A percentile compares a stretch with the other conserved stretches of the same genome.
These are phyloP conservation scores for Irpex rosettiformis DNA, from an alignment of 1,284 basidiomycete genomes.

Conservation along the genomic window DNA sequence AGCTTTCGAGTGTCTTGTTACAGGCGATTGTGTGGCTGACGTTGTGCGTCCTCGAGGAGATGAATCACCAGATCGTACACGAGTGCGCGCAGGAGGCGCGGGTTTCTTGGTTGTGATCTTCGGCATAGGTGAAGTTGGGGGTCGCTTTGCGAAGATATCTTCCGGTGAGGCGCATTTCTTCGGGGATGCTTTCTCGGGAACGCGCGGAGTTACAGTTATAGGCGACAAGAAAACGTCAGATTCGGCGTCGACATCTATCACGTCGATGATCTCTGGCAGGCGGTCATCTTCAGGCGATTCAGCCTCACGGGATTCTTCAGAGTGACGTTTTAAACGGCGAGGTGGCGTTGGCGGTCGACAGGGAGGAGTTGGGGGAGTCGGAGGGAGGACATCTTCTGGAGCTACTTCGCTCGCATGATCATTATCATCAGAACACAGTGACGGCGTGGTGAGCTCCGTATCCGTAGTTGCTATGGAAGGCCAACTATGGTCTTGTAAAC, in stretches of 20 bases:
- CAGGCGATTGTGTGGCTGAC: not conserved
- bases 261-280: conserved; percentile 13
- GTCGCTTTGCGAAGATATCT: conserved; percentile 52
- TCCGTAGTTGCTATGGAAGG: conserved; percentile 24
- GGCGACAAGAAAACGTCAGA: not conserved
- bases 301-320: not conserved
- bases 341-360: conserved; percentile 7
- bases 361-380: conserved; percentile 16
- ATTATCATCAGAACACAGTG: conserved; percentile 61
- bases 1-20: not conserved
- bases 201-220: not conserved
- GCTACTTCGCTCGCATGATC: conserved; percentile 34
- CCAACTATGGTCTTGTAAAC: conserved; percentile 18
- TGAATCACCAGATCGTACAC: conserved; percentile 2
- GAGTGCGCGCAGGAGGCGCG: conserved; percentile 45
- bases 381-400: conserved; percentile 44
- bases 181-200: not conserved
- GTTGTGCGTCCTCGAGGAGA: not conserved
- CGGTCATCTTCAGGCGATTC: conserved; percentile 9
- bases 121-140: conserved; percentile 61
- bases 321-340: not conserved
- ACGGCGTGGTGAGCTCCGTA: conserved; percentile 48
- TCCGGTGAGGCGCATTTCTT: conserved; percentile 11
- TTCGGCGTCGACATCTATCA: conserved; percentile 6
- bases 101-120: conserved; percentile 50